A percentile compares a stretch with the other conserved stretches of the same genome.
These are phyloP conservation scores for Maudiozyma barnettii DNA, from an alignment of 805 yeast genomes.

Conservation along the genomic window DNA sequence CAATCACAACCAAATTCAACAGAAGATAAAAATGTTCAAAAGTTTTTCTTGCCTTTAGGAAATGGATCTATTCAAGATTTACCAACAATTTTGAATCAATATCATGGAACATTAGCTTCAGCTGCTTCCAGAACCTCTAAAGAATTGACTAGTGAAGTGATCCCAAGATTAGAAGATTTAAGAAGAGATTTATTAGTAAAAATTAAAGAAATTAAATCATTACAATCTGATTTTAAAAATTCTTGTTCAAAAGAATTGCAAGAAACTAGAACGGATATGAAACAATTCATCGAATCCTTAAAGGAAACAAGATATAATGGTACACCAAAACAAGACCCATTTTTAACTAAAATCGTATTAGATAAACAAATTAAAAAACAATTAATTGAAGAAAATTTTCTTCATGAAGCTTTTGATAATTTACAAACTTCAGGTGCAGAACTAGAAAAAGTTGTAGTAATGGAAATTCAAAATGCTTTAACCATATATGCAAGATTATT, in stretches of 20 bases:
- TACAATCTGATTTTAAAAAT: conserved; percentile 79
- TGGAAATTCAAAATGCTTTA: conserved; percentile 77
- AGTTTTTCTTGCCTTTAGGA: conserved; percentile 68
- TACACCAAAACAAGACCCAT: conserved; percentile 61
- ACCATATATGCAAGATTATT: conserved; percentile 60
- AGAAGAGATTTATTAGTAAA: conserved; percentile 71
- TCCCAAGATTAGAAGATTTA: conserved; percentile 59
- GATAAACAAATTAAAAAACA: conserved; percentile 74
- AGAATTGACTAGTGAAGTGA: conserved; percentile 50
- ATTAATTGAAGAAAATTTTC: conserved; percentile 70
- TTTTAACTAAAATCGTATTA: conserved; percentile 55
- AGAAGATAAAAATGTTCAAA: conserved; percentile 18
- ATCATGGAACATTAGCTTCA: conserved; percentile 52
- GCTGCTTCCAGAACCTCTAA: conserved; percentile 49
- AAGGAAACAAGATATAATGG: conserved; percentile 47
- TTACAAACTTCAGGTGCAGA: conserved; percentile 82
- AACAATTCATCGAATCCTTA: conserved; percentile 48
- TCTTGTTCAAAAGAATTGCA: conserved; percentile 59
- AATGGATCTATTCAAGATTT: conserved; percentile 75
- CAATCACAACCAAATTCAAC: conserved; percentile 22
- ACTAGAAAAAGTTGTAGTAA: conserved; percentile 76
- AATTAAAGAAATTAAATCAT: conserved; percentile 75
- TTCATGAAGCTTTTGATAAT: conserved; percentile 82
- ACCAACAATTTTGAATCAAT: conserved; percentile 58
- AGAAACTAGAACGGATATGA: conserved; percentile 50